Evolutionary conservation across 2,329 filamentous ascomycete species (phyloP), one percentile per base, ranked within the genome.

Genomic region (Aspergillus floridensis): DNA sequence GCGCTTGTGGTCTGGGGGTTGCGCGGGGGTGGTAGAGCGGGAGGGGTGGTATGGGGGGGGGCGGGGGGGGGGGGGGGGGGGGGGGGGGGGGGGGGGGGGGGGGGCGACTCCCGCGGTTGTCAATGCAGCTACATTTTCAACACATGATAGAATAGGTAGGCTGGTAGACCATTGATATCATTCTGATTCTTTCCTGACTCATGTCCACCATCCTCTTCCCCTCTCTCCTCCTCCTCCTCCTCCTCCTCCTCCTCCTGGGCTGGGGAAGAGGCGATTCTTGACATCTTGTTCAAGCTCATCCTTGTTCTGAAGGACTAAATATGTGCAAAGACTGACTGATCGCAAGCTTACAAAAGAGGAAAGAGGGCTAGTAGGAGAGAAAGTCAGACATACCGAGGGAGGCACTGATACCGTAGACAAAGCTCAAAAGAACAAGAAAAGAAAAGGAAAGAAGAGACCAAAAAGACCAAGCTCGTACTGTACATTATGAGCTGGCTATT

Each of bases 101-200:
- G 60, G 58, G 58, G 58, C 47, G 60, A 62, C 53, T 67, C 61
- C 64, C 59, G 61, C 63, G 65, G 65, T 65, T 63, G 60, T 56
- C 65, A 65, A 61, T 62, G 62, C 60, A 58, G 53, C 61, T 53
- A 35, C 53, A 41, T 50, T 58, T 49, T 60, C 49, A 59, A 60
- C 56, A 56, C 54, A 62, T 61, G 63, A 65, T 67, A 66, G 67
- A 60, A 19, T 10, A 44, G 52, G 22, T 16, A 12, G 35, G 70
- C 68, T 61, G 57, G 55, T 47, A 29, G 26, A 31, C 48, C 31
- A 32, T 48, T 55, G 50, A 50, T 14, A 50, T 22, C 56, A 47
- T 38, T n/a, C 26, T 44, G 31, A 41, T 31, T 1, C 16, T 19
- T 48, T 48, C 16, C 46, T 49, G 51, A 32, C 21, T 26, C 49